Percentiles rank a stretch among this genome's conserved stretches.
phyloP scores from a whole-genome alignment of 768 basidiomycete species.

The Mycena olivaceomarginata region DNA sequence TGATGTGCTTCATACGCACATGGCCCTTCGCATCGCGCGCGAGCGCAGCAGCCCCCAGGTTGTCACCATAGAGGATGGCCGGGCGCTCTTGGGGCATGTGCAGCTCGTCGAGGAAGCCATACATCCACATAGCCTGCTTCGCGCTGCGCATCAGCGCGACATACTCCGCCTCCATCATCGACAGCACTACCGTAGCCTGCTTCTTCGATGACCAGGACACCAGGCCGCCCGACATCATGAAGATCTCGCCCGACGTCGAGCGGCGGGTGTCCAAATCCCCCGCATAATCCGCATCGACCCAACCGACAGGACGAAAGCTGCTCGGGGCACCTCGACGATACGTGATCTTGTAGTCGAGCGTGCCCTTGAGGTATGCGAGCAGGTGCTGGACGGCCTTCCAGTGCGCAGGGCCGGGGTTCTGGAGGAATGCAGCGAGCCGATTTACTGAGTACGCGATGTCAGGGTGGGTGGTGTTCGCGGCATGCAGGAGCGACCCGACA shows the following conservation, averaged over 20 bases:
- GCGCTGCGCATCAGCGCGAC: too few species aligned
- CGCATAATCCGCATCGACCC: slow-evolving; percentile 32
- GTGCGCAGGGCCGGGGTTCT: too few species aligned
- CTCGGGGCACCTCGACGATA: too few species aligned
- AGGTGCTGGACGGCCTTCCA: slow-evolving; percentile 61
- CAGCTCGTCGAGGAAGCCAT: too few species aligned
- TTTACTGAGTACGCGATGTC: slow-evolving; percentile 48
- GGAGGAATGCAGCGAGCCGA: slow-evolving; percentile 46
- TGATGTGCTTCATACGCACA: slow-evolving; percentile 37
- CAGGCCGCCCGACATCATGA: too few species aligned
- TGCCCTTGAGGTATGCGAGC: slow-evolving; percentile 59
- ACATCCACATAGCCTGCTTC: too few species aligned
- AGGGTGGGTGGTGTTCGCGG: slow-evolving; percentile 50
- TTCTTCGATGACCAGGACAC: too few species aligned
- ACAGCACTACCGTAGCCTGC: too few species aligned
- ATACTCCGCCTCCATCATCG: too few species aligned
- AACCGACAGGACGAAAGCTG: slow-evolving; percentile 28
- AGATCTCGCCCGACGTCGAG: slow-evolving; percentile 55
- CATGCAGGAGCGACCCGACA: slow-evolving; percentile 49
- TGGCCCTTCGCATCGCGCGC: slow-evolving; percentile 19
- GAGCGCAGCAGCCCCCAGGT: too few species aligned
- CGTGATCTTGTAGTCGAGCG: slow-evolving; percentile 42
- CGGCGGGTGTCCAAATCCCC: slow-evolving; percentile 34
- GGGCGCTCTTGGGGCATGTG: too few species aligned
- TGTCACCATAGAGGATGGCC: too few species aligned